Evolutionary conservation across 371 early-diverging fungal genomes (phyloP), one percentile per base, ranked within the genome.

Genomic region (Mortierella sp.): DNA sequence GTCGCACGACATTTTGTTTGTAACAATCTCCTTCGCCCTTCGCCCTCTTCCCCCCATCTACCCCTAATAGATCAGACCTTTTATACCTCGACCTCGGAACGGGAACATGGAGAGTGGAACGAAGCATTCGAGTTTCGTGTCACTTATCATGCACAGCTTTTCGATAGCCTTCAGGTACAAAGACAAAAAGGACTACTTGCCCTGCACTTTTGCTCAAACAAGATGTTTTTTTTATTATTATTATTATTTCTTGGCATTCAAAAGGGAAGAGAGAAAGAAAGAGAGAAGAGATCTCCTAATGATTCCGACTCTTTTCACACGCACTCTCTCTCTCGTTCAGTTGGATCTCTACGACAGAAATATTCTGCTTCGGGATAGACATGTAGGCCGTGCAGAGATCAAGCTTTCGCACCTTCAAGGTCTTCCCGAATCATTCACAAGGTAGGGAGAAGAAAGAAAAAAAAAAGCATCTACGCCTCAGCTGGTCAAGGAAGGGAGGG

Each of bases 71-170:
- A 94, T 66, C 91, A 91, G 71, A 62, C 66, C 18, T 90, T 81
- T 66, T 88, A 90, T 68, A 90, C 94, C 0, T 90, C 93, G 0
- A 84, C 85, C 16, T 89, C 92, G 1, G 87, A 89, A 52, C 74
- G 75, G 29, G 60, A 85, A 7, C 86, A 88, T 28, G 92, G 93
- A 21, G 80, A 83, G 30, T 94, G 95, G 94, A 88, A 92, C 68
- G 92, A 91, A 65, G 85, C 86, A 1, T 94, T 95, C 71, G 92
- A 93, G 69, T 88, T 95, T 30, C 69, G 71, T 1, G 90, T 95
- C 9, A 88, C 88, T 6, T 93, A 89, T 58, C 95, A 95, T 67
- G 85, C 87, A 37, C 95, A 95, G 82, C 85, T 95, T 4, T 95
- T 95, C 79, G 93, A 91, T 47, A 87, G 89, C 11, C 80, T 86